Conservation (phyloP, 371 early-diverging fungal genomes). For the Nematocida displodere region DNA sequence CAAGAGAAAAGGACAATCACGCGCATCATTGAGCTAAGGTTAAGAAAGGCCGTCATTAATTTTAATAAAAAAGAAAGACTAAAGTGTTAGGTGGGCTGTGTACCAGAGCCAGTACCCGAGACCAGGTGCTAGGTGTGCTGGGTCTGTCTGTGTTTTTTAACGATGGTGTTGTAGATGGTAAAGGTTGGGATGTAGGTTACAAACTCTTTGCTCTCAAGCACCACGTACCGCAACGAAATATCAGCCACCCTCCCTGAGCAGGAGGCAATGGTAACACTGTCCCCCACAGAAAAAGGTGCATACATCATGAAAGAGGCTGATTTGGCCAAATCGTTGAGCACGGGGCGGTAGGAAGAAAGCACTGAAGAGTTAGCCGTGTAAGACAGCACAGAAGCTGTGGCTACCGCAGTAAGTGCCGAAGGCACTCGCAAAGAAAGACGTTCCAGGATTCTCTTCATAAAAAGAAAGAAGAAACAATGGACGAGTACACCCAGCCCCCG, state of each 20-base stretch:
- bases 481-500: background rate
- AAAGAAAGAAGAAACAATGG: background rate
- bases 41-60: slow-evolving; percentile 70
- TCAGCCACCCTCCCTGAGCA: slow-evolving; percentile 1
- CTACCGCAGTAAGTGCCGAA: background rate
- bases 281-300: slow-evolving; percentile 27
- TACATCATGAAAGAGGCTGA: background rate
- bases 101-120: background rate
- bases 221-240: background rate
- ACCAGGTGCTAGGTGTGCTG: background rate
- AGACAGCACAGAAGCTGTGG: background rate
- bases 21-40: slow-evolving; percentile 72
- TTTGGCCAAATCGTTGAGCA: slow-evolving; percentile 7
- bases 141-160: slow-evolving; percentile 23
- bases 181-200: slow-evolving; percentile 27
- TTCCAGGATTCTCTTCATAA: slow-evolving; percentile 29
- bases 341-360: slow-evolving; percentile 27
- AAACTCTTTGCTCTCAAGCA: slow-evolving; percentile 22
- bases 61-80: slow-evolving; percentile 4
- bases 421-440: background rate
- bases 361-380: background rate
- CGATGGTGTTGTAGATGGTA: slow-evolving; percentile 1
- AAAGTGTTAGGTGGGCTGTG: background rate
- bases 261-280: slow-evolving; percentile 19
- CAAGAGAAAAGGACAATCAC: slow-evolving; percentile 71